These are phyloP conservation scores for Trichophyton verrucosum DNA, from an alignment of 2,329 filamentous ascomycete genomes.

Conservation along the genomic window DNA sequence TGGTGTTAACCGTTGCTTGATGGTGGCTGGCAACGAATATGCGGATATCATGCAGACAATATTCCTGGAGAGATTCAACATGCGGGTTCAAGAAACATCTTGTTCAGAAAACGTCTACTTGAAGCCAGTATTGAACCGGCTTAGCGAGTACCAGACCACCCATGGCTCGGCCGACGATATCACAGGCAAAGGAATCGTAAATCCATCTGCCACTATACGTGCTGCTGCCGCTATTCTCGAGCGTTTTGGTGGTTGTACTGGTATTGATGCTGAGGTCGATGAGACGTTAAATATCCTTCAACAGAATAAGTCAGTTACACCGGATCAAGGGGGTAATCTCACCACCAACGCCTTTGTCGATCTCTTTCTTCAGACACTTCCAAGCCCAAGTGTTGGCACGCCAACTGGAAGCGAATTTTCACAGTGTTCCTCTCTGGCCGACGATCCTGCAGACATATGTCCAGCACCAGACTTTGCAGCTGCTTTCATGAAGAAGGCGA, in stretches of 20 bases:
- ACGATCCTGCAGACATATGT: neutral
- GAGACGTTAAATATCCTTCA: neutral
- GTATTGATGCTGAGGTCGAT: neutral
- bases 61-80: neutral
- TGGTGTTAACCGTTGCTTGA: neutral
- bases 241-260: neutral
- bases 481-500: neutral
- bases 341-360: neutral
- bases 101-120: slow-evolving; percentile 2
- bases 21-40: slow-evolving; percentile 3
- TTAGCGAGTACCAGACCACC: slow-evolving; percentile 3
- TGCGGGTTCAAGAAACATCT: slow-evolving; percentile 2
- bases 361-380: neutral
- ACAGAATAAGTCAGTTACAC: neutral
- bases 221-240: slow-evolving; percentile 1
- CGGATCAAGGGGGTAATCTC: slow-evolving; percentile 3
- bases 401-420: neutral
- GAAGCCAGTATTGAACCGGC: neutral
- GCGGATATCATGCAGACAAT: slow-evolving; percentile 5
- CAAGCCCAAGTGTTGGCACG: neutral
- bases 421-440: neutral
- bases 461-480: neutral
- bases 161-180: slow-evolving; percentile 4
- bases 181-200: slow-evolving; percentile 4
- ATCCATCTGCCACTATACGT: slow-evolving; percentile 1